Evolutionary conservation across 1,284 basidiomycete species (phyloP).

Genomic region (Sanguinoderma infundibulare): DNA sequence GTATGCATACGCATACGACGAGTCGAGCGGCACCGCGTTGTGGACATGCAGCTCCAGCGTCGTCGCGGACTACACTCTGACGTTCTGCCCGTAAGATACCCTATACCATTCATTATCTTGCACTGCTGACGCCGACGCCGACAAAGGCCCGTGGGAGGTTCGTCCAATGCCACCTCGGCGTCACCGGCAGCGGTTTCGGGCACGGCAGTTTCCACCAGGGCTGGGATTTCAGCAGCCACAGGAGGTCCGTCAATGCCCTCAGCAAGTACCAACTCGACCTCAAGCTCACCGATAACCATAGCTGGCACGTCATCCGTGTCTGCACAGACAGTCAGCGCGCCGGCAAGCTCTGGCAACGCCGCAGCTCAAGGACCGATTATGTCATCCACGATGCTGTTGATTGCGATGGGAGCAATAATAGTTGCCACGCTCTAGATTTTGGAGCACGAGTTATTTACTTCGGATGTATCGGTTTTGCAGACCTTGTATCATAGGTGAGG

Average conservation of each 20-base stretch:
- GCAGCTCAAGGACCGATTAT: not conserved
- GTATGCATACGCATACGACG: slow-evolving; percentile 58
- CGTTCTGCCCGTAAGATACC: slow-evolving; percentile 49
- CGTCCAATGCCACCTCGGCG: too few relatives aligned
- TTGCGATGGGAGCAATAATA: not conserved
- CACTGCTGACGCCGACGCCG: too few relatives aligned
- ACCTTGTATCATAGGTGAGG: not conserved
- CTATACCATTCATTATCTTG: not conserved
- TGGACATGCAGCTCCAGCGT: slow-evolving; percentile 45
- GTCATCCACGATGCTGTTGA: not conserved
- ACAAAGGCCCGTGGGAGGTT: too few relatives aligned
- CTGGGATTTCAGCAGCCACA: not conserved
- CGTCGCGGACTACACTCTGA: slow-evolving; percentile 51
- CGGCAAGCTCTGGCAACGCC: not conserved
- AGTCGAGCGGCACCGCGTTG: slow-evolving; percentile 49
- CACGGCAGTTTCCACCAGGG: not conserved
- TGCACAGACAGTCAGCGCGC: not conserved
- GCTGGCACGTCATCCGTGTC: not conserved
- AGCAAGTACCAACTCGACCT: not conserved
- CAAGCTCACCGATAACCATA: not conserved
- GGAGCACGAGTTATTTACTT: too few relatives aligned
- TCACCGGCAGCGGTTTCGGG: not conserved
- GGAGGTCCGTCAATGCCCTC: not conserved
- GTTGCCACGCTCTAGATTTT: not conserved
- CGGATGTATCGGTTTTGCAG: not conserved